Percentiles rank a stretch among this genome's conserved stretches.
Conservation (phyloP, 164 flowering plant species). For the Sextonia rubra region DNA sequence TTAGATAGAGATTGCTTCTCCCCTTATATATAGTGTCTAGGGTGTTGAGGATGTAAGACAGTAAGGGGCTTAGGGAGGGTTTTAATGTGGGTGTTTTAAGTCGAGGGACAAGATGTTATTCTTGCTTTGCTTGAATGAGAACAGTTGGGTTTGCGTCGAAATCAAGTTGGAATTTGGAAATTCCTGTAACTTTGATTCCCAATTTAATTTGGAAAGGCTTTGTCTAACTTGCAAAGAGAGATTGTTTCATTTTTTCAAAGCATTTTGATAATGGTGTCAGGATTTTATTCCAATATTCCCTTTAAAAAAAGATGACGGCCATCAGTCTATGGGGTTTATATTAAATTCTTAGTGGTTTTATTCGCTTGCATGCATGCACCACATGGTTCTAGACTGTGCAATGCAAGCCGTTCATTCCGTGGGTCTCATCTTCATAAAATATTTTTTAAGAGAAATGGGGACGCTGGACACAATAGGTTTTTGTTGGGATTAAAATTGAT, state of each 20-base stretch:
- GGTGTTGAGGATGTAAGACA: neutral
- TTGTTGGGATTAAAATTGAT: too few relatives aligned
- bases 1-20: neutral
- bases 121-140: neutral
- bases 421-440: neutral
- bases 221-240: neutral
- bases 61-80: neutral
- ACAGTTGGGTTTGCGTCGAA: neutral
- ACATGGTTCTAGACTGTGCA: neutral
- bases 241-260: neutral
- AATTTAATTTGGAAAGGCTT: neutral
- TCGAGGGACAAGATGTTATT: neutral
- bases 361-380: neutral
- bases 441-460: too few relatives aligned
- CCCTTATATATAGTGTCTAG: neutral
- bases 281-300: neutral
- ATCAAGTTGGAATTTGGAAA: neutral
- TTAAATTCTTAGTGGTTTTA: too few relatives aligned
- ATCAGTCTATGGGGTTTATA: neutral
- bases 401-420: neutral
- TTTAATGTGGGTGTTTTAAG: neutral
- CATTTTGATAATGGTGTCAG: neutral
- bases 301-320: neutral
- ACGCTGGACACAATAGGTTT: too few relatives aligned
- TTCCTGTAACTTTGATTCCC: neutral